Conservation (phyloP, 2,329 filamentous ascomycete genomes). For the Ceratocystis papillata region DNA sequence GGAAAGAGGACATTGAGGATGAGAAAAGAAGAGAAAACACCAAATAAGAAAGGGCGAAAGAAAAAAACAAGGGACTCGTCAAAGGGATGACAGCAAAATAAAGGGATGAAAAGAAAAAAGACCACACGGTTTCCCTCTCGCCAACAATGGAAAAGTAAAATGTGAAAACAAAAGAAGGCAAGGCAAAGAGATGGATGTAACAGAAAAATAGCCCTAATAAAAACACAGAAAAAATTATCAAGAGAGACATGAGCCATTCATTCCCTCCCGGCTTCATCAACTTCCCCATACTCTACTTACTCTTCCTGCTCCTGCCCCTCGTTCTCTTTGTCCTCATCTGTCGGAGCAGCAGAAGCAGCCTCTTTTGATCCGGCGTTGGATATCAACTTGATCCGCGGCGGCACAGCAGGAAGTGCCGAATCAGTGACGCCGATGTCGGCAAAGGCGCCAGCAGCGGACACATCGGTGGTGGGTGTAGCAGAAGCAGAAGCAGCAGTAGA, state of each 20-base stretch:
- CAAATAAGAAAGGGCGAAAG: neutral
- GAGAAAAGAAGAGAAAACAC: neutral
- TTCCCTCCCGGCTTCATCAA: conserved; percentile 1
- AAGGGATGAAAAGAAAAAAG: neutral
- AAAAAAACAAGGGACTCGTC: conserved; percentile 4
- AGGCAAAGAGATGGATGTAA: neutral
- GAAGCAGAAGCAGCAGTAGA: conserved; percentile 26
- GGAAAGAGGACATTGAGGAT: neutral
- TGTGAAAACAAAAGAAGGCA: conserved; percentile 1
- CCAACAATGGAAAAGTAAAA: conserved; percentile 11
- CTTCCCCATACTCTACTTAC: neutral
- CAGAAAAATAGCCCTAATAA: conserved; percentile 4
- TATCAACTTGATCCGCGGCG: conserved; percentile 29
- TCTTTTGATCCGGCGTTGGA: conserved; percentile 38
- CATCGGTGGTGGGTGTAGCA: conserved; percentile 7
- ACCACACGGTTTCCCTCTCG: neutral
- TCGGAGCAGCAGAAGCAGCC: neutral
- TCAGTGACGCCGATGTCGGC: neutral
- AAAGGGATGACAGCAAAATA: neutral
- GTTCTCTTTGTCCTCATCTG: neutral
- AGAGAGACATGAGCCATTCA: conserved; percentile 6
- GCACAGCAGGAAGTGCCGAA: neutral
- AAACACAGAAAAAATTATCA: conserved; percentile 19
- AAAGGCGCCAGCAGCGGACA: conserved; percentile 24
- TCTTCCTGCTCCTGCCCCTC: neutral